Conservation (phyloP, 257 asterid species). For the Jacaranda mimosifolia region DNA sequence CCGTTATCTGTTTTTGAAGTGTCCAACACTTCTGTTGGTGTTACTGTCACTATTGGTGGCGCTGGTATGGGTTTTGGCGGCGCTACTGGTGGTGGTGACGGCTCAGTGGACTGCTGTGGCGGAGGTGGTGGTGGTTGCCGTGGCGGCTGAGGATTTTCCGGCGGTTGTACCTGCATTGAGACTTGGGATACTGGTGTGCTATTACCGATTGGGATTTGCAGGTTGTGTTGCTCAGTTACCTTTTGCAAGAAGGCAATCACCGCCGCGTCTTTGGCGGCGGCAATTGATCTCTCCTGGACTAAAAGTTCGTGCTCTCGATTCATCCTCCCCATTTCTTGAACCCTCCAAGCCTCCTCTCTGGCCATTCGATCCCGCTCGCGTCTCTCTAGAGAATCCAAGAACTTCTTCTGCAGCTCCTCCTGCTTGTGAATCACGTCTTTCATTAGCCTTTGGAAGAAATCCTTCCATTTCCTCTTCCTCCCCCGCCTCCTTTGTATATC, state of each 20-base stretch:
- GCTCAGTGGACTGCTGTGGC: background rate
- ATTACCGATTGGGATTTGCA: slow-evolving; percentile 42
- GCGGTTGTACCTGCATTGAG: no score
- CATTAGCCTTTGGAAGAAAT: slow-evolving; percentile 61
- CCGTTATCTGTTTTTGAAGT: slow-evolving; percentile 37
- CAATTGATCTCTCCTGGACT: slow-evolving; percentile 78
- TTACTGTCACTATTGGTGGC: background rate
- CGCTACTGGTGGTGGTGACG: slow-evolving; percentile 28
- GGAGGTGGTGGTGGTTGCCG: slow-evolving; percentile 21
- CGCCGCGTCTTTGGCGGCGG: slow-evolving; percentile 78
- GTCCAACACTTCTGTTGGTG: slow-evolving; percentile 36
- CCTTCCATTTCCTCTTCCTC: slow-evolving; percentile 84
- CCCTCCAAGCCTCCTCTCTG: slow-evolving; percentile 84
- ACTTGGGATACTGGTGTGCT: background rate
- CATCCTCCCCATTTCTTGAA: slow-evolving; percentile 69
- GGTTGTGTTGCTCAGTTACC: slow-evolving; percentile 58
- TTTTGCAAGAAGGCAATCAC: slow-evolving; percentile 73
- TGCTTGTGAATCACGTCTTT: slow-evolving; percentile 73
- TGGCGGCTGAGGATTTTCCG: background rate
- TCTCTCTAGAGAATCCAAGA: slow-evolving; percentile 67
- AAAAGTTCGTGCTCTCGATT: slow-evolving; percentile 79
- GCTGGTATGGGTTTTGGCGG: slow-evolving; percentile 3
- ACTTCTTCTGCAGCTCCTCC: slow-evolving; percentile 74
- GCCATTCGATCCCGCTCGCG: slow-evolving; percentile 74
- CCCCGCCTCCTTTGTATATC: slow-evolving; percentile 59